Percentiles rank a stretch among this genome's conserved stretches.
These are phyloP conservation scores for Tranzscheliella williamsii DNA, from an alignment of 1,284 basidiomycete genomes.

Conservation along the genomic window DNA sequence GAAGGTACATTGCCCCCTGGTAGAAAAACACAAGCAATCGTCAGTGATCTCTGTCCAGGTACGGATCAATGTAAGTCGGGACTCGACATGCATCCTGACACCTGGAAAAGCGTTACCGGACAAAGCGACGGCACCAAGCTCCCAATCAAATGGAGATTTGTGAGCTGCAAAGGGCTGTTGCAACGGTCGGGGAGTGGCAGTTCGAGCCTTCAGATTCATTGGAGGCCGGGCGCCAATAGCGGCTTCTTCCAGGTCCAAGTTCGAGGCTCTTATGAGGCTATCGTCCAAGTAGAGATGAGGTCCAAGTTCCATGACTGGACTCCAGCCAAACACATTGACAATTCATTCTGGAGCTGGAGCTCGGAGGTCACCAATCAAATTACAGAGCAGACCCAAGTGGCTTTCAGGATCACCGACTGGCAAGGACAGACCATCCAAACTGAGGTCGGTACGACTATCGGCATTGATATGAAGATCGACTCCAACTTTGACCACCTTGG, in stretches of 20 bases:
- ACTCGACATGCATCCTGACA: conserved; percentile 38
- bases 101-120: conserved; percentile 29
- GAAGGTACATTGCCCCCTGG: conserved; percentile 7
- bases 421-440: conserved; percentile 30
- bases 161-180: conserved; percentile 28
- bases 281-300: conserved; percentile 28
- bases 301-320: conserved; percentile 1
- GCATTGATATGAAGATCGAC: conserved; percentile 12
- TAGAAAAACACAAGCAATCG: conserved; percentile 24
- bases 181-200: conserved; percentile 7
- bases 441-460: conserved; percentile 12
- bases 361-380: not conserved
- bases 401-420: conserved; percentile 34
- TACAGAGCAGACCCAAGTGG: not conserved
- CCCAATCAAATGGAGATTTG: conserved; percentile 28
- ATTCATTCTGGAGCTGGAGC: conserved; percentile 19
- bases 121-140: conserved; percentile 14
- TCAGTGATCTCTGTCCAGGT: conserved; percentile 34
- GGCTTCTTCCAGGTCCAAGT: conserved; percentile 34
- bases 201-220: conserved; percentile 18
- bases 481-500: conserved; percentile 39
- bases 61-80: conserved; percentile 30
- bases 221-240: conserved; percentile 12
- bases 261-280: conserved; percentile 20
- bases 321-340: conserved; percentile 9